phyloP scores from a whole-genome alignment of 768 basidiomycete genomes.

The Rhodocollybia butyracea region DNA sequence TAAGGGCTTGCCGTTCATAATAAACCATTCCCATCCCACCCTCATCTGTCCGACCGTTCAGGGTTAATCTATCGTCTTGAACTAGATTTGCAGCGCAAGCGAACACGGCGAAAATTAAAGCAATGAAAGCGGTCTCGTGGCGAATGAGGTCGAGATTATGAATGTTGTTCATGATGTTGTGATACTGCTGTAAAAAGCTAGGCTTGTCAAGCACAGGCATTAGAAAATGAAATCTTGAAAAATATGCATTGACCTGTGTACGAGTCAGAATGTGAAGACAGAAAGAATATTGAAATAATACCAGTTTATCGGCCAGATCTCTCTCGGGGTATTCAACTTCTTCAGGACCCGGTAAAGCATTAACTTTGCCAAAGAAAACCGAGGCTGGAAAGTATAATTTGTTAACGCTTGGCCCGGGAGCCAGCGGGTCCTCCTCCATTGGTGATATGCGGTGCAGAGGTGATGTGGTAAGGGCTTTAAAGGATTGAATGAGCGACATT shows the following conservation, averaged over 20 bases:
- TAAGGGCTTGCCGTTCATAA: conserved; percentile 69
- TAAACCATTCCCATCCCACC: conserved; percentile 89
- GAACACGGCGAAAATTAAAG: conserved; percentile 84
- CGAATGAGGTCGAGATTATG: conserved; percentile 50
- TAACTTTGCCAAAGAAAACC: conserved; percentile 83
- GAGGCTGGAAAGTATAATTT: conserved; percentile 87
- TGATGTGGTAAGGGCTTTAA: conserved; percentile 66
- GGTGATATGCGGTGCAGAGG: conserved; percentile 77
- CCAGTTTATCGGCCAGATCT: conserved; percentile 84
- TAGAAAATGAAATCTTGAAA: conserved; percentile 81
- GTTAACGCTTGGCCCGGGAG: conserved; percentile 76
- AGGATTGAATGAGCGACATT: conserved; percentile 89
- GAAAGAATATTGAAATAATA: conserved; percentile 29
- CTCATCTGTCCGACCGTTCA: conserved; percentile 59
- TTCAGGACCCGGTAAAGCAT: conserved; percentile 76
- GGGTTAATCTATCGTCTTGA: conserved; percentile 63
- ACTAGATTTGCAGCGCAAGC: conserved; percentile 83
- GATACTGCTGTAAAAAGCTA: conserved; percentile 72
- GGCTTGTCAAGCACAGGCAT: conserved; percentile 88
- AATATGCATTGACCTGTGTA: conserved; percentile 79
- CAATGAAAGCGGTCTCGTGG: conserved; percentile 70
- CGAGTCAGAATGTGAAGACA: conserved; percentile 19
- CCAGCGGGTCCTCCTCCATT: conserved; percentile 79
- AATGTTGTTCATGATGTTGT: conserved; percentile 68
- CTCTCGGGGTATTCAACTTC: conserved; percentile 86